Percentiles rank a stretch among this genome's conserved stretches.
phyloP scores from a whole-genome alignment of 1,284 basidiomycete species.

The Moniliella sp. region DNA sequence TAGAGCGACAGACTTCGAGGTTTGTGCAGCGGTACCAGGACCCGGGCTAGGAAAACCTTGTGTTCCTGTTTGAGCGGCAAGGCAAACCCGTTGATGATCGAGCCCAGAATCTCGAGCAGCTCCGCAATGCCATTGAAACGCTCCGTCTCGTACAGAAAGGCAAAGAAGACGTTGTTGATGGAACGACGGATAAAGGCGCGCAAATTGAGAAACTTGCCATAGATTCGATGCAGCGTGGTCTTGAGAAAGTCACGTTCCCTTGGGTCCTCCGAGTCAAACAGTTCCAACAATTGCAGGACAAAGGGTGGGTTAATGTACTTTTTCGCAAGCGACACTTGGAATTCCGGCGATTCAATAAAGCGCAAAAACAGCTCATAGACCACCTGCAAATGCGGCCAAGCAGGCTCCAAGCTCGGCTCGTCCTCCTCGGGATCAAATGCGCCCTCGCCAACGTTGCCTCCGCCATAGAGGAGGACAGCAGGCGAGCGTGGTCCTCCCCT shows the following conservation, averaged over 20 bases:
- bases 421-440: constrained; percentile 99
- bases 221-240: constrained; percentile 93
- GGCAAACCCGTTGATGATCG: constrained; percentile 98
- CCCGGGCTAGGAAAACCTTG: constrained; percentile 87
- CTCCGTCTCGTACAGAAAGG: constrained; percentile 95
- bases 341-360: constrained; percentile 90
- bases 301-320: constrained; percentile 91
- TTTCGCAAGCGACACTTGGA: constrained; percentile 94
- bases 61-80: constrained; percentile 96
- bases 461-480: not conserved
- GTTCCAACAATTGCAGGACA: constrained; percentile 75
- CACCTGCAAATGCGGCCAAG: constrained; percentile 97
- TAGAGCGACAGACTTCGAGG: constrained; percentile 88
- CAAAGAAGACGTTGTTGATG: constrained; percentile 99
- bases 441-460: constrained; percentile 47
- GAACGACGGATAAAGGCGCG: constrained; percentile 95
- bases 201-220: constrained; percentile 95
- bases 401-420: constrained; percentile 90
- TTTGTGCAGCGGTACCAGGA: constrained; percentile 91
- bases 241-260: constrained; percentile 97
- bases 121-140: constrained; percentile 98
- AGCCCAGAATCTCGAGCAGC: constrained; percentile 87
- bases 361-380: constrained; percentile 99
- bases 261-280: constrained; percentile 97
- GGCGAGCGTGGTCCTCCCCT: no score